Evolutionary conservation across 2,329 filamentous ascomycete species (phyloP).

Genomic region (Claviceps capensis): DNA sequence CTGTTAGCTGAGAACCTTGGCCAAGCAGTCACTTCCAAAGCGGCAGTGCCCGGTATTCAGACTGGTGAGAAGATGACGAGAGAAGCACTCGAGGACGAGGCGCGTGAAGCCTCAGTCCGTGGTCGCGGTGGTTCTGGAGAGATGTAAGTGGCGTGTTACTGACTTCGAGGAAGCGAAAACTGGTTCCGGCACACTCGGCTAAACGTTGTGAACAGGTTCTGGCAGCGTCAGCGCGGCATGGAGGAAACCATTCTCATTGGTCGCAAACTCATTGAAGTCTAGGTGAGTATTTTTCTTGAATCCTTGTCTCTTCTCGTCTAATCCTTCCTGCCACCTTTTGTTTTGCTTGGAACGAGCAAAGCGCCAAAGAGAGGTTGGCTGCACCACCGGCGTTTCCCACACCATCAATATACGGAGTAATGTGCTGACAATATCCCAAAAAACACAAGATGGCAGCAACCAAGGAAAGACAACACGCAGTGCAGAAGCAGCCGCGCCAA

Average conservation of each 20-base stretch:
- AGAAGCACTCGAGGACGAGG: slow-evolving; percentile 50
- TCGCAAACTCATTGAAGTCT: slow-evolving; percentile 38
- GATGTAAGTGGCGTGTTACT: slow-evolving; percentile 21
- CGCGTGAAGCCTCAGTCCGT: slow-evolving; percentile 33
- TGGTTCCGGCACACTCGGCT: background rate
- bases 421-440: background rate
- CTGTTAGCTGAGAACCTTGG: slow-evolving; percentile 63
- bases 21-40: slow-evolving; percentile 36
- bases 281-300: slow-evolving; percentile 11
- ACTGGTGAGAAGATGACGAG: slow-evolving; percentile 51
- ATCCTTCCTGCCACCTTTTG: too few relatives aligned
- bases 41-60: slow-evolving; percentile 31
- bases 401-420: too few relatives aligned
- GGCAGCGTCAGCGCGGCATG: slow-evolving; percentile 45
- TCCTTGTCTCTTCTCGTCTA: background rate
- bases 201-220: slow-evolving; percentile 33
- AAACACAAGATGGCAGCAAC: background rate
- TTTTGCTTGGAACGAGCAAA: too few relatives aligned
- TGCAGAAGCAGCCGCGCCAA: background rate
- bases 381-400: background rate
- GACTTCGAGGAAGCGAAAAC: background rate
- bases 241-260: slow-evolving; percentile 44
- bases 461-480: background rate
- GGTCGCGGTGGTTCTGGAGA: slow-evolving; percentile 39
- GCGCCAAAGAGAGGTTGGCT: too few relatives aligned